A percentile compares a stretch with the other conserved stretches of the same genome.
These are phyloP conservation scores for Penicillium brasilianum DNA, from an alignment of 2,329 filamentous ascomycete species.

Conservation along the genomic window DNA sequence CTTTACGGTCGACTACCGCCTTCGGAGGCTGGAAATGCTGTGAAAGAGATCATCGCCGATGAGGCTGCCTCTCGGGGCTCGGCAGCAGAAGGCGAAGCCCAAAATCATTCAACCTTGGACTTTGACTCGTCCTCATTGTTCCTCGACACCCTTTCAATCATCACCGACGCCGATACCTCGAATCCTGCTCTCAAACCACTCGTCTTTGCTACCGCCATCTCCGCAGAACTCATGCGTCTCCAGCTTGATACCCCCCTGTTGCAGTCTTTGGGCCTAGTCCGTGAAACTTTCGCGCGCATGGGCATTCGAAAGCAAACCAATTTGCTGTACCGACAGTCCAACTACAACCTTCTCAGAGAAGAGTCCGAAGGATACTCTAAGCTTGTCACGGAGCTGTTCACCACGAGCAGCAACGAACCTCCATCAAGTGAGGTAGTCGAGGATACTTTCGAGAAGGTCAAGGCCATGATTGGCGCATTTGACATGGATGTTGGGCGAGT, in stretches of 20 bases:
- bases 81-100: constrained; percentile 52
- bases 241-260: constrained; percentile 81
- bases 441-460: constrained; percentile 88
- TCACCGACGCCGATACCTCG: constrained; percentile 72
- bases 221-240: constrained; percentile 73
- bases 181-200: constrained; percentile 67
- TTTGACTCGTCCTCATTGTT: constrained; percentile 74
- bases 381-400: constrained; percentile 92
- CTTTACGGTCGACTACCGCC: constrained; percentile 71
- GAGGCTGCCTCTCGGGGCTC: constrained; percentile 56
- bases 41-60: constrained; percentile 74
- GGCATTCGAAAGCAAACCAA: constrained; percentile 91
- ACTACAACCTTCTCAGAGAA: constrained; percentile 93
- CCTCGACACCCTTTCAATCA: constrained; percentile 79
- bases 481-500: constrained; percentile 95
- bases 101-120: constrained; percentile 34
- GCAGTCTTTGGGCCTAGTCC: constrained; percentile 76
- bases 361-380: constrained; percentile 98
- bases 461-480: constrained; percentile 94
- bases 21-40: constrained; percentile 69
- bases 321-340: constrained; percentile 90
- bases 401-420: constrained; percentile 75
- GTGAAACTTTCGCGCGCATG: constrained; percentile 81
- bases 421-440: constrained; percentile 77
- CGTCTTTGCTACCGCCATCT: constrained; percentile 73